These are phyloP conservation scores for Metschnikowia reukaufii DNA, from an alignment of 805 yeast species.

Conservation along the genomic window DNA sequence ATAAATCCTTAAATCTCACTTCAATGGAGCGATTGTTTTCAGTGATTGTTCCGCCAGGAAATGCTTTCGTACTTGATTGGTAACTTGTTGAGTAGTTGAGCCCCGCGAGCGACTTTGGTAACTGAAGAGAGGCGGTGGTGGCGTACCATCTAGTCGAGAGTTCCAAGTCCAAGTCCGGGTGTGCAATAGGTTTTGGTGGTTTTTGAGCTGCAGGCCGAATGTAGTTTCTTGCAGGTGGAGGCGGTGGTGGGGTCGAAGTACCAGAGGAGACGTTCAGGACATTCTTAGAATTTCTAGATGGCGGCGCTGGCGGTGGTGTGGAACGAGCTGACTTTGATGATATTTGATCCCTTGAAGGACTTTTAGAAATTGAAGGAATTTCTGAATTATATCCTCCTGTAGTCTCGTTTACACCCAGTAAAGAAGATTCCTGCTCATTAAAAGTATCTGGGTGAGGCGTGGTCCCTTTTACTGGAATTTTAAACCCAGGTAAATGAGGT, in stretches of 20 bases:
- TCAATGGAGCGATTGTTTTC: conserved; percentile 28
- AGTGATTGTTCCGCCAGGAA: conserved; percentile 12
- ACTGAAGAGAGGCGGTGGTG: conserved; percentile 20
- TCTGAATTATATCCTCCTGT: neutral
- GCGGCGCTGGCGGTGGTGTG: conserved; percentile 33
- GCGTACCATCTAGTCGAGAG: conserved; percentile 50
- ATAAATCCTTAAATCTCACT: conserved; percentile 44
- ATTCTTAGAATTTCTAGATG: conserved; percentile 7
- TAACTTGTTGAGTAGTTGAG: conserved; percentile 31
- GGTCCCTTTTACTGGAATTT: conserved; percentile 2
- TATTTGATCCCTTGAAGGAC: neutral
- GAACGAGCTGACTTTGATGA: conserved; percentile 17
- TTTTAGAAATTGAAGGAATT: neutral
- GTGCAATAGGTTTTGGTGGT: conserved; percentile 15
- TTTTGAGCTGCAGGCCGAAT: conserved; percentile 20
- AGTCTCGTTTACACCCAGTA: neutral
- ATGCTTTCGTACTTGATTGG: conserved; percentile 11
- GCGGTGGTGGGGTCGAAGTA: conserved; percentile 23
- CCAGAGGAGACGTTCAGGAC: conserved; percentile 10
- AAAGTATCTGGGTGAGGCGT: neutral
- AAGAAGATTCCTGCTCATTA: neutral
- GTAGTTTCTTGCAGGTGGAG: conserved; percentile 33
- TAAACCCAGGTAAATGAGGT: conserved; percentile 1
- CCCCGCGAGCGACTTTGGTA: conserved; percentile 43
- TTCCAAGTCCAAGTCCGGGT: conserved; percentile 44